Evolutionary conservation across 2,329 filamentous ascomycete genomes (phyloP).

Genomic region (Colletotrichum sp.): DNA sequence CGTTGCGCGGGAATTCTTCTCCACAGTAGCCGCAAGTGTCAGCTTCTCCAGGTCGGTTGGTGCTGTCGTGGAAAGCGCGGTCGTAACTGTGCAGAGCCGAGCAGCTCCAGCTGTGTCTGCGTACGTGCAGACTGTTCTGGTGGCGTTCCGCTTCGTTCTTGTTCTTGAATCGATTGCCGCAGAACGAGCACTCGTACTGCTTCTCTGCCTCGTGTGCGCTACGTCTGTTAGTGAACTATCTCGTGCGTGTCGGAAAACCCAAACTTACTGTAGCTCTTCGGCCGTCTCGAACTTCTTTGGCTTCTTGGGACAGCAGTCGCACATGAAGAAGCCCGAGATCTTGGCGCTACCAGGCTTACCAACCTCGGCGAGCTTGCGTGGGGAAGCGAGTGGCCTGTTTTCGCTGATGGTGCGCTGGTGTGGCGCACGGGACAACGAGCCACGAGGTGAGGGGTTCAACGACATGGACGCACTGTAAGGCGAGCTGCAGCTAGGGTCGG

Average conservation of each 20-base stretch:
- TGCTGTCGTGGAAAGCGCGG: conserved; percentile 86
- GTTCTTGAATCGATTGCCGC: conserved; percentile 96
- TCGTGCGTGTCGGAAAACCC: background rate
- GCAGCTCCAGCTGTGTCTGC: conserved; percentile 96
- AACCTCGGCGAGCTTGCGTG: conserved; percentile 57
- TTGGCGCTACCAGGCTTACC: conserved; percentile 52
- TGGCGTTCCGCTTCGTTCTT: conserved; percentile 98
- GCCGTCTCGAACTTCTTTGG: conserved; percentile 91
- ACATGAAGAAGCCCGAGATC: conserved; percentile 67
- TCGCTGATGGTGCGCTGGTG: conserved; percentile 54
- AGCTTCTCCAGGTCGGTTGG: conserved; percentile 66
- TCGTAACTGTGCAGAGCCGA: conserved; percentile 80
- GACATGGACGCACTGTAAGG: conserved; percentile 55
- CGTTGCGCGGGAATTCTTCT: conserved; percentile 75
- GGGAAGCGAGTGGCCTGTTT: conserved; percentile 47
- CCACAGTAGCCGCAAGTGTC: conserved; percentile 97
- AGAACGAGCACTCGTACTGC: conserved; percentile 92
- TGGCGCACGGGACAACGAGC: conserved; percentile 47
- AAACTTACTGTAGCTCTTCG: conserved; percentile 80
- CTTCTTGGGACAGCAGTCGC: conserved; percentile 96
- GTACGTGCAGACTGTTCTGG: conserved; percentile 91
- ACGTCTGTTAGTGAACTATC: conserved; percentile 26
- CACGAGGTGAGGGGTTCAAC: conserved; percentile 54
- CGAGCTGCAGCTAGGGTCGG: conserved; percentile 47
- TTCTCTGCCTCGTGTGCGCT: conserved; percentile 94